phyloP scores from a whole-genome alignment of 306 rosid genomes.

The Lotus japonicus region DNA sequence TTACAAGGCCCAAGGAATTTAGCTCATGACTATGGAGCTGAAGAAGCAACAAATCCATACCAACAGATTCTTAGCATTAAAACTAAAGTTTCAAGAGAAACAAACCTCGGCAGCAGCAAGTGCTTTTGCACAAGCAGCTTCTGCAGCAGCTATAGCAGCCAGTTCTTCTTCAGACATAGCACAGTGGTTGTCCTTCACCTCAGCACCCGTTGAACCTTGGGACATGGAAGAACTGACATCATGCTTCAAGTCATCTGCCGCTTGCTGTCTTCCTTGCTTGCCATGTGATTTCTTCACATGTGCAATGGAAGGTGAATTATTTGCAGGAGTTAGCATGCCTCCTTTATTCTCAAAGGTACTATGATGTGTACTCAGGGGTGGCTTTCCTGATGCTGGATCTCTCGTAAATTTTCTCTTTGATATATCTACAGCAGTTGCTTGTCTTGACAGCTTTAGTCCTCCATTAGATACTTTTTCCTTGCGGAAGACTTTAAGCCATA shows the following conservation, averaged over 20 bases:
- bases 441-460: slow-evolving; percentile 64
- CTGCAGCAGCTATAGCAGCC: slow-evolving; percentile 73
- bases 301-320: slow-evolving; percentile 37
- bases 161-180: slow-evolving; percentile 62
- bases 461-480: slow-evolving; percentile 89
- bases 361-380: slow-evolving; percentile 67
- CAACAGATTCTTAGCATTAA: neutral
- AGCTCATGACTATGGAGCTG: neutral
- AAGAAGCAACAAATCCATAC: neutral
- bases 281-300: slow-evolving; percentile 35
- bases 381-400: slow-evolving; percentile 72
- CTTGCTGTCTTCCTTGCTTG: slow-evolving; percentile 37
- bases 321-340: slow-evolving; percentile 46
- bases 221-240: slow-evolving; percentile 44
- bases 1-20: neutral
- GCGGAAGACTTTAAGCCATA: slow-evolving; percentile 98
- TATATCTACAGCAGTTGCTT: slow-evolving; percentile 52
- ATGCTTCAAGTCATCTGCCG: slow-evolving; percentile 32
- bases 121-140: slow-evolving; percentile 72
- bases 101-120: slow-evolving; percentile 81
- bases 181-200: slow-evolving; percentile 27
- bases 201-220: slow-evolving; percentile 34
- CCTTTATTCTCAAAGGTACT: slow-evolving; percentile 53
- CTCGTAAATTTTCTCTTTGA: slow-evolving; percentile 56
- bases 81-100: neutral